A percentile compares a stretch with the other conserved stretches of the same genome.
These are phyloP conservation scores for Anaeramoeba flamelloides DNA, from an alignment of 78 protist species.

Conservation along the genomic window DNA sequence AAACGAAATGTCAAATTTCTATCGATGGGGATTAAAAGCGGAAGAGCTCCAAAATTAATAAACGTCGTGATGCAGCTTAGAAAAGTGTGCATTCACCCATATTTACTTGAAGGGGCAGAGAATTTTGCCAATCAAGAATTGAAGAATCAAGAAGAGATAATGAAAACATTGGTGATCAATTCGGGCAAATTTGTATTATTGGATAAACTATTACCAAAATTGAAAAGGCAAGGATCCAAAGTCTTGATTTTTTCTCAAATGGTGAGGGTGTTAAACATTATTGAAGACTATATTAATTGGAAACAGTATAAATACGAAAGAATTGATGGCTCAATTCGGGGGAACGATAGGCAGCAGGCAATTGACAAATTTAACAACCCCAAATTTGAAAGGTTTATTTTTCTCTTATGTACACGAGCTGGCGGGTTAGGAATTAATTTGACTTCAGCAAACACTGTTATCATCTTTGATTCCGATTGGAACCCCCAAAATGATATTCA, in stretches of 20 bases:
- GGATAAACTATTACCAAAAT: background rate
- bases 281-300: background rate
- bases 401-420: slow-evolving; percentile 24
- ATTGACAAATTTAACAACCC: slow-evolving; percentile 27
- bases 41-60: background rate
- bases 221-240: background rate
- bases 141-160: background rate
- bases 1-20: background rate
- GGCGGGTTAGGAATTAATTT: slow-evolving; percentile 67
- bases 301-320: slow-evolving; percentile 14
- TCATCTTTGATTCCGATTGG: slow-evolving; percentile 58
- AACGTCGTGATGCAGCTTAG: slow-evolving; percentile 14
- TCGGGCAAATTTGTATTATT: background rate
- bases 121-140: background rate
- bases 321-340: slow-evolving; percentile 7
- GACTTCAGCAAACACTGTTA: slow-evolving; percentile 44
- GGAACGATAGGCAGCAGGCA: background rate
- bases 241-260: background rate
- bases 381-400: background rate
- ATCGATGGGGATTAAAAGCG: slow-evolving; percentile 13
- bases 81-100: slow-evolving; percentile 8
- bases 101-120: background rate
- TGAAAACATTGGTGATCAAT: background rate
- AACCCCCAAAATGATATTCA: slow-evolving; percentile 50
- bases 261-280: background rate